These are phyloP conservation scores for Trametes pubescens DNA, from an alignment of 1,284 basidiomycete species.

Conservation along the genomic window DNA sequence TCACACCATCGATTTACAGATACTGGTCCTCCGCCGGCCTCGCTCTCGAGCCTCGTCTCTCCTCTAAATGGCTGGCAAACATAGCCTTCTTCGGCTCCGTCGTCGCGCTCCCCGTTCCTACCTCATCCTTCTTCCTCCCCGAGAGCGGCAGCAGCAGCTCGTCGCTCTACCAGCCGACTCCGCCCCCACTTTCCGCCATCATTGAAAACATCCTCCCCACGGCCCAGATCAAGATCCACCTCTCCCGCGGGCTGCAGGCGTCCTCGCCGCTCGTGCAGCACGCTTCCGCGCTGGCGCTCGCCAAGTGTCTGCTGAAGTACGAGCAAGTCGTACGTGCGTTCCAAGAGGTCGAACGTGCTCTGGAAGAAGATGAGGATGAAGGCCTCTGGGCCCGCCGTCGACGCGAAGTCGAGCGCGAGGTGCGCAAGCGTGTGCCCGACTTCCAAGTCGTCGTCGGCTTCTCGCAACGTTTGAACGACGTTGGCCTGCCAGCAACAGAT, in stretches of 20 bases:
- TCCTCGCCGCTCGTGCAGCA: slow-evolving; percentile 83
- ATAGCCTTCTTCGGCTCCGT: slow-evolving; percentile 83
- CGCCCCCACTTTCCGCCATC: slow-evolving; percentile 75
- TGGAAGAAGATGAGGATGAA: slow-evolving; percentile 67
- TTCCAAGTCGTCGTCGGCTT: slow-evolving; percentile 86
- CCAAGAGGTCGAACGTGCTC: slow-evolving; percentile 54
- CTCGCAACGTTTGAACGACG: slow-evolving; percentile 57
- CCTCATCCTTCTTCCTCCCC: slow-evolving; percentile 64
- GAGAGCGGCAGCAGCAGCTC: slow-evolving; percentile 40
- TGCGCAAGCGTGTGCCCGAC: slow-evolving; percentile 82
- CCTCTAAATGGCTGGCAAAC: slow-evolving; percentile 90
- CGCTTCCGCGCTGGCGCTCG: slow-evolving; percentile 77
- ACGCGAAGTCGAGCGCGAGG: slow-evolving; percentile 77
- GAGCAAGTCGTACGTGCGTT: slow-evolving; percentile 63
- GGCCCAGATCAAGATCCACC: slow-evolving; percentile 69
- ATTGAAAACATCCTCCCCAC: slow-evolving; percentile 83
- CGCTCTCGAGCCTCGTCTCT: slow-evolving; percentile 86
- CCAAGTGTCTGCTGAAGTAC: slow-evolving; percentile 78
- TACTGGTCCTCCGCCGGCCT: slow-evolving; percentile 82
- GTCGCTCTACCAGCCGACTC: slow-evolving; percentile 64
- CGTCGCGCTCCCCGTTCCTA: slow-evolving; percentile 79
- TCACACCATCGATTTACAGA: slow-evolving; percentile 46
- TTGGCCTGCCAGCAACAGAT: not conserved
- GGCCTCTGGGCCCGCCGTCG: slow-evolving; percentile 76
- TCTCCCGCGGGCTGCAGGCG: slow-evolving; percentile 83